Conservation (phyloP, 441 rosid species). For the Croton setiger region DNA sequence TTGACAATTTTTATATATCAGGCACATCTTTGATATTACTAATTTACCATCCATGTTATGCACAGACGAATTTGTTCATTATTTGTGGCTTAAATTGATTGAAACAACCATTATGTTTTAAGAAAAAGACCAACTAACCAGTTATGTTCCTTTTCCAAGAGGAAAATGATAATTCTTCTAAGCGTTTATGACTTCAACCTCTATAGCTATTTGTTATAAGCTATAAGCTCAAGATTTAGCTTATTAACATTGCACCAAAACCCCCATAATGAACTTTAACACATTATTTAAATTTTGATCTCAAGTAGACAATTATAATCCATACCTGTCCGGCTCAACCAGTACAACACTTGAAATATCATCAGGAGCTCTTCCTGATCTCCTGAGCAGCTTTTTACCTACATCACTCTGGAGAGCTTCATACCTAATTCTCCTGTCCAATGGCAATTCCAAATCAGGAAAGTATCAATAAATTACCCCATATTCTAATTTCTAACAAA, state of each 20-base stretch:
- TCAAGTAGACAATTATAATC: not conserved
- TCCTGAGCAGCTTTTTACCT: conserved; percentile 68
- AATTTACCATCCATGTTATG: not conserved
- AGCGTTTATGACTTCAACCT: not conserved
- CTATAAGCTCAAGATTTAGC: not conserved
- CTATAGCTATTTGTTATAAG: not conserved
- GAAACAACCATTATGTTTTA: not conserved
- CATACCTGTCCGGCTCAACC: conserved; percentile 73
- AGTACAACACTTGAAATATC: conserved; percentile 94
- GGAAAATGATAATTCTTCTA: not conserved
- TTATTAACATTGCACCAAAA: not conserved
- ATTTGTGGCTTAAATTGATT: not conserved
- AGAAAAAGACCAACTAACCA: not conserved
- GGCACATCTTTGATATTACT: not conserved
- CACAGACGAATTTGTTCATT: not conserved
- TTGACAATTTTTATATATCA: not conserved
- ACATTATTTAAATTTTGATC: not conserved
- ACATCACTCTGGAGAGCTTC: conserved; percentile 90
- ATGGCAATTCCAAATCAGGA: not conserved
- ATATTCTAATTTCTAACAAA: not conserved
- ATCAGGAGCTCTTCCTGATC: conserved; percentile 93
- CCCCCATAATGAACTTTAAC: not conserved
- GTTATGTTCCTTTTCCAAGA: not conserved
- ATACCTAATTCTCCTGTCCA: conserved; percentile 71
- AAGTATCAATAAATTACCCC: not conserved